Percentiles rank a stretch among this genome's conserved stretches.
Evolutionary conservation across 306 rosid species (phyloP).

Genomic region (Elaeagnus macrophylla): DNA sequence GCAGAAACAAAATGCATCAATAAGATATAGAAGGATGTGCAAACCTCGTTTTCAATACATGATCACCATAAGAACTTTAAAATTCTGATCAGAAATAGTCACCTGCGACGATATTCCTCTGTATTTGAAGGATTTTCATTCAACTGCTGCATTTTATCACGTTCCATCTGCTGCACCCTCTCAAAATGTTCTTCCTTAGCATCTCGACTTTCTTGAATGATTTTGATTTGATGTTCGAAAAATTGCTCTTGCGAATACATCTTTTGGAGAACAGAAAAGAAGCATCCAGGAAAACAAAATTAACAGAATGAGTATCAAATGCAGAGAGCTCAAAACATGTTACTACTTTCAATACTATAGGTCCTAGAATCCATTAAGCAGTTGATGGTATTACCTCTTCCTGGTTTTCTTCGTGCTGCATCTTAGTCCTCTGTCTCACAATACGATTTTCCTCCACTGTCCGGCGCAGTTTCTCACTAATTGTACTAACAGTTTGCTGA

Average conservation of each 20-base stretch:
- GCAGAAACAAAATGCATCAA: conserved; percentile 7
- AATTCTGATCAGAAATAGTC: conserved; percentile 1
- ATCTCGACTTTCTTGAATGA: conserved; percentile 43
- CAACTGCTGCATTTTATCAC: conserved; percentile 56
- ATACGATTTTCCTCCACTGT: conserved; percentile 24
- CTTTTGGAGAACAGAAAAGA: conserved; percentile 26
- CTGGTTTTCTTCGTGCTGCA: conserved; percentile 31
- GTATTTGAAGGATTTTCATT: conserved; percentile 31
- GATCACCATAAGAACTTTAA: not conserved
- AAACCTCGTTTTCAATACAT: not conserved
- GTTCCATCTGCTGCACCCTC: conserved; percentile 69
- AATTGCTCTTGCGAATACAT: conserved; percentile 64
- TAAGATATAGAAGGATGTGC: not conserved
- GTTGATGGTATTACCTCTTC: conserved; percentile 59
- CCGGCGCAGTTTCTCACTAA: conserved; percentile 33
- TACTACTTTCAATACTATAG: not conserved
- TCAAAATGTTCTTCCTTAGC: conserved; percentile 63
- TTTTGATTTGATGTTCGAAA: conserved; percentile 46
- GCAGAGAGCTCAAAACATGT: too few relatives aligned
- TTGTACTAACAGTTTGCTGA: conserved; percentile 18
- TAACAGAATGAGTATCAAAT: not conserved
- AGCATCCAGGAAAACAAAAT: not conserved
- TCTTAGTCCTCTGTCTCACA: conserved; percentile 30
- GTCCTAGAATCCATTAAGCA: not conserved
- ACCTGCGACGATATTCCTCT: conserved; percentile 43